These are phyloP conservation scores for Parachlorella kessleri DNA, from an alignment of 139 green algal species.

Conservation along the genomic window DNA sequence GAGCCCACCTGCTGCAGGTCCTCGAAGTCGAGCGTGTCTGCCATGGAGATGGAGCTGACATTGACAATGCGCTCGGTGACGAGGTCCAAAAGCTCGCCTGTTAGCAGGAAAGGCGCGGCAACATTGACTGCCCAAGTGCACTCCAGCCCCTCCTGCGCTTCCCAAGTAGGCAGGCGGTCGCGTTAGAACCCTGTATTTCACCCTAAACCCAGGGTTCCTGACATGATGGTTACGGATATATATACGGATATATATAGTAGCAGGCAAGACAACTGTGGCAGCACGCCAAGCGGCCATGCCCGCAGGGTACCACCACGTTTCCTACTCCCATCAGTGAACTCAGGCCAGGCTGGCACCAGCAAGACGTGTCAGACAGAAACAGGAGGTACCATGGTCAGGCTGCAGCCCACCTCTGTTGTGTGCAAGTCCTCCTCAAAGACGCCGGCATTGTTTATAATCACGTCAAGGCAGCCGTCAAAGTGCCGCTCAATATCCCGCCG, in stretches of 20 bases:
- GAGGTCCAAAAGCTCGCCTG: constrained; percentile 36
- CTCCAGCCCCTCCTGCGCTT: constrained; percentile 64
- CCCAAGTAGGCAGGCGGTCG: too few species aligned
- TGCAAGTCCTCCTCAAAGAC: constrained; percentile 47
- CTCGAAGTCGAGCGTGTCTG: constrained; percentile 56
- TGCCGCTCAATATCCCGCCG: constrained; percentile 35
- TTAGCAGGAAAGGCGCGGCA: constrained; percentile 65
- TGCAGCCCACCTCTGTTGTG: constrained; percentile 17
- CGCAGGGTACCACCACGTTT: too few species aligned
- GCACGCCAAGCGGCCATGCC: too few species aligned
- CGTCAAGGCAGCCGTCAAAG: constrained; percentile 30
- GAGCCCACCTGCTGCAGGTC: constrained; percentile 61
- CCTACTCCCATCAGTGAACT: too few species aligned
- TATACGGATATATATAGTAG: too few species aligned
- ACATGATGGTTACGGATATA: too few species aligned
- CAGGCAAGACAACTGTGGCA: too few species aligned
- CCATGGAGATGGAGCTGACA: constrained; percentile 55
- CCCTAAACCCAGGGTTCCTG: too few species aligned
- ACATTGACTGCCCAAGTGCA: constrained; percentile 76
- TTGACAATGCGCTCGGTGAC: constrained; percentile 53
- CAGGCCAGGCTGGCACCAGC: too few species aligned
- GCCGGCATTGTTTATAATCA: constrained; percentile 68
- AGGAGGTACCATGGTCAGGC: too few species aligned
- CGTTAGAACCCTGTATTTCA: too few species aligned
- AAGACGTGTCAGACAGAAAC: too few species aligned